Conservation (phyloP, 257 asterid genomes). For the Salvia splendens region DNA sequence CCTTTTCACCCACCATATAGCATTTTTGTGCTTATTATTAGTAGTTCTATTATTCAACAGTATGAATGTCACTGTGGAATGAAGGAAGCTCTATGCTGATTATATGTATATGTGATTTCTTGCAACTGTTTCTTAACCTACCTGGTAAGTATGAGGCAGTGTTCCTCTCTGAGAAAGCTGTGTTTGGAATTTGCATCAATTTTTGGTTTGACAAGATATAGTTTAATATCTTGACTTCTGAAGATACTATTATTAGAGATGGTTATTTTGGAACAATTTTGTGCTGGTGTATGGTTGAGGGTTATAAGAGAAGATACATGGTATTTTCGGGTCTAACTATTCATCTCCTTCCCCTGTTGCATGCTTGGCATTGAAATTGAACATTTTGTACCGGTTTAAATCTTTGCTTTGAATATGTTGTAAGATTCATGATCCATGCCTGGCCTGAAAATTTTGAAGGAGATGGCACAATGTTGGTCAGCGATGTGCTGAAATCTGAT, state of each 20-base stretch:
- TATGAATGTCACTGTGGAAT: not conserved
- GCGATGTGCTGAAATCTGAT: not conserved
- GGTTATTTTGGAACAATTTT: not conserved
- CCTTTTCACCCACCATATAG: not conserved
- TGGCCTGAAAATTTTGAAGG: not conserved
- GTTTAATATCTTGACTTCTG: slow-evolving; percentile 6
- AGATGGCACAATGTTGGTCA: not conserved
- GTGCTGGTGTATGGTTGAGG: not conserved
- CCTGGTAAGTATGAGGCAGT: not conserved
- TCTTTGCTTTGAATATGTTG: not conserved
- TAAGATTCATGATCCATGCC: not conserved
- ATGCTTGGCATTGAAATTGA: slow-evolving; percentile 5
- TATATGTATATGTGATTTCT: not conserved
- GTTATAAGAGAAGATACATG: not conserved
- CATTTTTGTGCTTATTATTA: not conserved
- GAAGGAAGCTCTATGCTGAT: slow-evolving; percentile 9
- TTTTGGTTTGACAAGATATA: not conserved
- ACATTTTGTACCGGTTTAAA: not conserved
- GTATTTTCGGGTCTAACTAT: not conserved
- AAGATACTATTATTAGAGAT: not conserved
- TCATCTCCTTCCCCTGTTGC: not conserved
- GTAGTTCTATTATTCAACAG: slow-evolving; percentile 1
- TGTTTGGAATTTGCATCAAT: not conserved
- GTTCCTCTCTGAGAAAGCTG: no score
- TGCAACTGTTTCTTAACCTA: not conserved